Base-by-base conservation (phyloP, 1,284 basidiomycete genomes). In the Hemileia vastatrix region DNA sequence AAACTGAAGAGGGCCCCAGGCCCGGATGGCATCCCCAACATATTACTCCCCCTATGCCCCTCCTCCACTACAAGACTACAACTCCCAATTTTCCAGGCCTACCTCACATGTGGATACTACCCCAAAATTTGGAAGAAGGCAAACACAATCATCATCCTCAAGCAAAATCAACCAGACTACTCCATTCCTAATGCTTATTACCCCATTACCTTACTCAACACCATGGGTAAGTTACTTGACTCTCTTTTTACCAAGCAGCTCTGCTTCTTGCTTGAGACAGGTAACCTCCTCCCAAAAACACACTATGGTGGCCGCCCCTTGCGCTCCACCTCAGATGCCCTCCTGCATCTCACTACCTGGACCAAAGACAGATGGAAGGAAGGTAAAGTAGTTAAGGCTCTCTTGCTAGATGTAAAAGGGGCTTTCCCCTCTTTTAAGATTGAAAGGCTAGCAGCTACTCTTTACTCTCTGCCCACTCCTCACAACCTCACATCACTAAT, bases 341-440 rank as follows among this genome's bases (percentile, higher is more conserved):
- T 40, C 6, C 48, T 58, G 6, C 31, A 40, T 51, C 27, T 58
- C 2, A 43, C n/a, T 5, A 40, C 48, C 6, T 58, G 47, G 49
- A 58, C 51, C 15, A 27, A 50, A 33, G 11, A 58, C 9, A 58
- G 44, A 51, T 58, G 57, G 57, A 51, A 48, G n/a, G 33, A 58
- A 51, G 51, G 24, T 8, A 43, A 58, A 15, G 32, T 51, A 3
- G 57, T 58, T 3, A 15, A 18, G 18, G 48, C 47, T 36, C 48
- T 58, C 15, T 59, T 59, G 19, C 50, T 59, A 9, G 50, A 59
- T 59, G 49, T 59, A 4, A 59, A 53, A 50, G 51, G 49, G 18
- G 57, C 57, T 6, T 59, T 15, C 31, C 57, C 49, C 5, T 43
- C 49, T 24, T 31, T 59, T 1, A 13, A 51, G 9, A 23, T 8